Percentiles rank a stretch among this genome's conserved stretches.
Conservation (phyloP, 768 basidiomycete genomes). For the Trametes cubensis region DNA sequence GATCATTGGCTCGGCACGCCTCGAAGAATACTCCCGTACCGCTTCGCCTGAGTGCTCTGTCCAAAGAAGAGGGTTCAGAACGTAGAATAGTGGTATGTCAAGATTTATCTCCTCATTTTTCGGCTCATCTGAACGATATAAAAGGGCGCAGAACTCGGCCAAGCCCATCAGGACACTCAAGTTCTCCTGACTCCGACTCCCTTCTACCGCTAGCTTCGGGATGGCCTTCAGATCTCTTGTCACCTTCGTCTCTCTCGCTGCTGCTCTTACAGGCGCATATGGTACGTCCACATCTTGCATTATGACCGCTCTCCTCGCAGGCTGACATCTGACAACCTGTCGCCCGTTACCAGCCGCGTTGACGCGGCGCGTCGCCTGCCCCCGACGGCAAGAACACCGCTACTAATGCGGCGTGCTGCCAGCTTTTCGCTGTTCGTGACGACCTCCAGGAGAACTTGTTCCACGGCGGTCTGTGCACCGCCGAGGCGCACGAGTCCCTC, state of each 20-base stretch:
- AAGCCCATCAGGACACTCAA: not conserved
- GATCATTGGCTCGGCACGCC: not conserved
- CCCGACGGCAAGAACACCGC: slow-evolving; percentile 36
- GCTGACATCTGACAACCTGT: not conserved
- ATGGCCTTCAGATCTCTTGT: slow-evolving; percentile 30
- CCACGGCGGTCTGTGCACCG: slow-evolving; percentile 33
- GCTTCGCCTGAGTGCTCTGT: too few relatives aligned
- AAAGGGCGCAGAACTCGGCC: not conserved
- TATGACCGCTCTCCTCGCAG: slow-evolving; percentile 8
- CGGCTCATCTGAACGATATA: not conserved
- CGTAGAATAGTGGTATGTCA: too few relatives aligned
- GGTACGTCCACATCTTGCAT: not conserved
- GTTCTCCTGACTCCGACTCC: not conserved
- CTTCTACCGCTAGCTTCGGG: not conserved
- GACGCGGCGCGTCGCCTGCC: slow-evolving; percentile 31
- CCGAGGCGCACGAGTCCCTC: slow-evolving; percentile 33
- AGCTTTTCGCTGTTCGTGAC: slow-evolving; percentile 34
- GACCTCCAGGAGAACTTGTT: slow-evolving; percentile 34
- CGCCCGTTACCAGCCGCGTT: slow-evolving; percentile 16
- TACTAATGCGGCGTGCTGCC: slow-evolving; percentile 35
- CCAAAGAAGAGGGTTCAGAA: too few relatives aligned
- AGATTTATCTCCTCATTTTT: too few relatives aligned
- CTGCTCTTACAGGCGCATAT: slow-evolving; percentile 2
- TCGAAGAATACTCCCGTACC: too few relatives aligned
- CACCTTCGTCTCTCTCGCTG: slow-evolving; percentile 20